Percentiles rank a stretch among this genome's conserved stretches.
These are phyloP conservation scores for Raphanus sativus DNA, from an alignment of 345 rosid species.

Conservation along the genomic window DNA sequence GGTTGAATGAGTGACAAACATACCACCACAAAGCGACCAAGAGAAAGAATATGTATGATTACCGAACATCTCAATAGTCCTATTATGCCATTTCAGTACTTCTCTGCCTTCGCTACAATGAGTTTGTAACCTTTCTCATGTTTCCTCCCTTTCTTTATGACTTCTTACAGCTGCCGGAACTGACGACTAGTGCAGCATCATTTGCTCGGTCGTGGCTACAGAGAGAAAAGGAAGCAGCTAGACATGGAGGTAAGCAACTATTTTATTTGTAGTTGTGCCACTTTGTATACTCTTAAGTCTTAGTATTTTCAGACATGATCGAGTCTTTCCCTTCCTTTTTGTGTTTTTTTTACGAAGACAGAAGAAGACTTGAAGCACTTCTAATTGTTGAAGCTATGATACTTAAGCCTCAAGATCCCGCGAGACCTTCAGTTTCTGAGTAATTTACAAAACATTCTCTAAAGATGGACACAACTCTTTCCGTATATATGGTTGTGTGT, in stretches of 20 bases:
- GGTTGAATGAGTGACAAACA: slow-evolving; percentile 87
- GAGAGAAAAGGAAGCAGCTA: slow-evolving; percentile 63
- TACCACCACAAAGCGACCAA: slow-evolving; percentile 45
- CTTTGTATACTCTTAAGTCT: background rate
- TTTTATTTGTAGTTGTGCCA: slow-evolving; percentile 2
- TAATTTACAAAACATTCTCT: slow-evolving; percentile 36
- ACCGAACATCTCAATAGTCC: background rate
- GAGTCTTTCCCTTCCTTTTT: background rate
- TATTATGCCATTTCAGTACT: no score
- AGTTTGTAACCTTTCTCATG: background rate
- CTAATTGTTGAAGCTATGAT: slow-evolving; percentile 72
- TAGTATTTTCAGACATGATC: background rate
- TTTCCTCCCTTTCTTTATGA: slow-evolving; percentile 7
- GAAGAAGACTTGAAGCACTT: slow-evolving; percentile 66
- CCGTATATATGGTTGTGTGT: background rate
- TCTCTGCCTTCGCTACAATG: background rate
- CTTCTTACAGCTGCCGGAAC: slow-evolving; percentile 64
- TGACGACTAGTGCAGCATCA: slow-evolving; percentile 61
- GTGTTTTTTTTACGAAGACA: slow-evolving; percentile 40
- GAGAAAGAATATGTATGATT: slow-evolving; percentile 56
- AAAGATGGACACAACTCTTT: slow-evolving; percentile 7
- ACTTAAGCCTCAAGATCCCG: slow-evolving; percentile 70
- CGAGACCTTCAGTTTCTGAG: slow-evolving; percentile 96
- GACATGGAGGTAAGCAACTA: slow-evolving; percentile 50
- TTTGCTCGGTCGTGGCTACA: slow-evolving; percentile 70